These are phyloP conservation scores for Candida montana DNA, from an alignment of 805 yeast species.

Conservation along the genomic window DNA sequence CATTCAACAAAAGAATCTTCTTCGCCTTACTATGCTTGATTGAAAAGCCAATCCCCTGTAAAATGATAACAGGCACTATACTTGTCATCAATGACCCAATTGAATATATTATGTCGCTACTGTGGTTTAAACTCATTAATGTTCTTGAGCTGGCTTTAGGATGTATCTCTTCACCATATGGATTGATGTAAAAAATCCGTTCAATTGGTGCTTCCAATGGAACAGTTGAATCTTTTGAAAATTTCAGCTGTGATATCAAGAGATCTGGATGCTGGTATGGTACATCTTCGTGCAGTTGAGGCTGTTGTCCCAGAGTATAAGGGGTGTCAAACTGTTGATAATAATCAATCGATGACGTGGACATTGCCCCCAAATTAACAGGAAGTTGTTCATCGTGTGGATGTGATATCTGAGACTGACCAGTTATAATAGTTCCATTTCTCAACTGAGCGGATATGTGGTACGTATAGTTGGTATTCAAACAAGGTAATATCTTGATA, in stretches of 20 bases:
- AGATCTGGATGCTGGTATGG: conserved; percentile 77
- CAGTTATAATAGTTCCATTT: conserved; percentile 72
- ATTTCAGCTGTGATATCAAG: conserved; percentile 66
- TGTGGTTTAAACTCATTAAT: conserved; percentile 39
- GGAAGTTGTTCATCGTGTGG: conserved; percentile 43
- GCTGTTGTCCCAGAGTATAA: neutral
- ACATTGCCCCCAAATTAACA: conserved; percentile 5
- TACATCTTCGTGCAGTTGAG: conserved; percentile 45
- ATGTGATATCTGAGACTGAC: conserved; percentile 92
- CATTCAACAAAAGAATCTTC: conserved; percentile 67
- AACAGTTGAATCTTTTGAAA: conserved; percentile 50
- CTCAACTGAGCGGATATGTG: conserved; percentile 74
- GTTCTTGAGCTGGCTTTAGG: conserved; percentile 70
- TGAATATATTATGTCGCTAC: conserved; percentile 63
- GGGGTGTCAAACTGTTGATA: conserved; percentile 2
- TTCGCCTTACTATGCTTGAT: conserved; percentile 31
- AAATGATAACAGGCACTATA: conserved; percentile 68
- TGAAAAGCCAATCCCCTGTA: conserved; percentile 69
- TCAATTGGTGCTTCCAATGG: conserved; percentile 73
- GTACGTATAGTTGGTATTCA: conserved; percentile 79
- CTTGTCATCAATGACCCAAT: conserved; percentile 91
- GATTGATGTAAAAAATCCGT: conserved; percentile 73
- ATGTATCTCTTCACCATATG: conserved; percentile 80
- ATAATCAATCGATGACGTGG: conserved; percentile 15
- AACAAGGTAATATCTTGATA: conserved; percentile 66